A percentile compares a stretch with the other conserved stretches of the same genome.
Conservation (phyloP, 1,284 basidiomycete species). For the Pseudozyma sp. region DNA sequence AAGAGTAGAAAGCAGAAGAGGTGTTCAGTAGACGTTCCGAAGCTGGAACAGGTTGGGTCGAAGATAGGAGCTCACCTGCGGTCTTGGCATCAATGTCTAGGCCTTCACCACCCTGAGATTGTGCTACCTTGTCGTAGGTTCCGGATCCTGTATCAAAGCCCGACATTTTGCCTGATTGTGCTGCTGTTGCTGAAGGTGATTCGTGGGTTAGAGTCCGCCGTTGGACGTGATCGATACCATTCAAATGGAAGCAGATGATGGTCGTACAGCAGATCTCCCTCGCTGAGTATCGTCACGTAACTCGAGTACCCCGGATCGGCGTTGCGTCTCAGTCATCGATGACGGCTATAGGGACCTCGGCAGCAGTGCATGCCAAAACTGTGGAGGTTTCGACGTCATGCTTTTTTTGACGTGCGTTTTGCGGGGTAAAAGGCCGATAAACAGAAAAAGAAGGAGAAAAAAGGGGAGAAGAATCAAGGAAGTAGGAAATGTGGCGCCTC, state of each 20-base stretch:
- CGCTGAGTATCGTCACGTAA: background rate
- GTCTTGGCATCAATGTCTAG: slow-evolving; percentile 25
- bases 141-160: slow-evolving; percentile 23
- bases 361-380: background rate
- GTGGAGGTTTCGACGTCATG: slow-evolving; percentile 15
- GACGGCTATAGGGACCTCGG: slow-evolving; percentile 1
- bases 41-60: background rate
- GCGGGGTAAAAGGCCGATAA: slow-evolving; percentile 3
- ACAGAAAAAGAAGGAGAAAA: background rate
- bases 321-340: slow-evolving; percentile 16
- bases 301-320: background rate
- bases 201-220: too few species aligned
- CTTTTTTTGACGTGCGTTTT: background rate
- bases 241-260: background rate
- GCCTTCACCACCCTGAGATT: slow-evolving; percentile 16
- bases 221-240: background rate
- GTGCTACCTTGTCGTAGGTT: slow-evolving; percentile 18
- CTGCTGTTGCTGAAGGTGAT: background rate
- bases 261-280: background rate
- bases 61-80: slow-evolving; percentile 10
- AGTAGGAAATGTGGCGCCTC: too few species aligned
- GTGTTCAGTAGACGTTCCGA: background rate
- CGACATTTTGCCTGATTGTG: background rate
- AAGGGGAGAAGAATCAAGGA: background rate
- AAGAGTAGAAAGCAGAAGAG: background rate